Conservation (phyloP, 441 rosid species). For the Erodium moschatum region DNA sequence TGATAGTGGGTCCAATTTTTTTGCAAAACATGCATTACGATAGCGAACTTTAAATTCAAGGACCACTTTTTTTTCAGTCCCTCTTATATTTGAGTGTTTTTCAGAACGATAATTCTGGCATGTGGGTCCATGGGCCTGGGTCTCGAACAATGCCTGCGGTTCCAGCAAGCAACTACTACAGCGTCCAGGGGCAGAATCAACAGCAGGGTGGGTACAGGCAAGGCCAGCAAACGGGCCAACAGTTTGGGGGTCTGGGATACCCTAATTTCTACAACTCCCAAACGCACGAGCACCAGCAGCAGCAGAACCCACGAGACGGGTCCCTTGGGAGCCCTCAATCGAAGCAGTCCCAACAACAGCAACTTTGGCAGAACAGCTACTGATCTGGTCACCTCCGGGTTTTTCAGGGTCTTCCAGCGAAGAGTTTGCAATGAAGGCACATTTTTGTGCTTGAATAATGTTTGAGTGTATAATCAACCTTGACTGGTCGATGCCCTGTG, state of each 20-base stretch:
- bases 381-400: conserved; percentile 42
- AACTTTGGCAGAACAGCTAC: conserved; percentile 90
- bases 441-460: conserved; percentile 24
- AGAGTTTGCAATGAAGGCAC: background rate
- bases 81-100: too few species aligned
- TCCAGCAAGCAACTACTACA: conserved; percentile 68
- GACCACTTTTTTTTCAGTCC: too few species aligned
- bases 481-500: conserved; percentile 38
- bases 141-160: conserved; percentile 68
- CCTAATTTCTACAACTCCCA: conserved; percentile 58
- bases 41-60: too few species aligned
- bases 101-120: conserved; percentile 76
- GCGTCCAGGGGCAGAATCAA: conserved; percentile 87
- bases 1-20: too few species aligned
- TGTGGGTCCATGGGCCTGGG: conserved; percentile 89
- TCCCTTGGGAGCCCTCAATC: conserved; percentile 65
- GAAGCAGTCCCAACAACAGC: conserved; percentile 57
- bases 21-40: too few species aligned
- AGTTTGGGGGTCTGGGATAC: conserved; percentile 63
- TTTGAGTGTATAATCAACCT: too few species aligned
- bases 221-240: conserved; percentile 75
- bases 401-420: conserved; percentile 45
- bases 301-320: conserved; percentile 74
- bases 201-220: conserved; percentile 72
- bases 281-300: conserved; percentile 35